Base-by-base conservation (phyloP, 192 early-diverging fungal genomes). In the Borealophlyctis nickersoniae region DNA sequence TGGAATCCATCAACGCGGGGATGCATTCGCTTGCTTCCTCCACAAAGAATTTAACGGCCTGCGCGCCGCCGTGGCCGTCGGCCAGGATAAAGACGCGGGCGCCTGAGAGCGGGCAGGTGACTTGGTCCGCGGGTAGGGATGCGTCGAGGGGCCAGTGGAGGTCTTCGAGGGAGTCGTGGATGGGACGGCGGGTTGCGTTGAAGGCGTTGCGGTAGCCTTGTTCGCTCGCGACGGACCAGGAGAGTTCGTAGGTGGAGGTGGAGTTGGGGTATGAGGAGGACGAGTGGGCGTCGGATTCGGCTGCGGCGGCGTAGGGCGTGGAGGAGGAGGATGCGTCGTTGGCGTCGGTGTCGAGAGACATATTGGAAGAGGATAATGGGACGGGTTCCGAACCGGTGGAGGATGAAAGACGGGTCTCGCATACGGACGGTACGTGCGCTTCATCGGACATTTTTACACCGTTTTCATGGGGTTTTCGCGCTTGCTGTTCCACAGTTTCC, bases 11-110 rank as follows among this genome's bases (percentile, higher is more conserved):
- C 1, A 82, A 45, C 14, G 72, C 49, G n/a, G 45, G 2, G 14
- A 84, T 53, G 28, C 29, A 51, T 1, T 57, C 4, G 5, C 36
- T 61, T 11, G 73, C 58, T 22, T 73, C 63, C 24, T 49, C 59
- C 9, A 80, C 77, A 65, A 86, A 83, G 69, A 82, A 86, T 5
- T 53, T 54, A 3, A 77, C 61, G 24, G 81, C 81, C 51, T 73
- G 65, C 19, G 70, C 69, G 14, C 84, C 84, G 29, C 82, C 84
- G 58, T 86, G 84, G 3, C 84, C 84, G 63, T 86, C 84, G 13
- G 84, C 84, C 22, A 86, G 62, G 16, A 86, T 51, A 61, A 80
- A 81, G 2, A 85, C 23, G 11, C 60, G 51, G 22, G 60, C 28
- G 19, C 66, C 66, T 34, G 26, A 22, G 16, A 2, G 35, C 24